These are phyloP conservation scores for Thozetella sp. DNA, from an alignment of 495 filamentous ascomycete species.

Conservation along the genomic window DNA sequence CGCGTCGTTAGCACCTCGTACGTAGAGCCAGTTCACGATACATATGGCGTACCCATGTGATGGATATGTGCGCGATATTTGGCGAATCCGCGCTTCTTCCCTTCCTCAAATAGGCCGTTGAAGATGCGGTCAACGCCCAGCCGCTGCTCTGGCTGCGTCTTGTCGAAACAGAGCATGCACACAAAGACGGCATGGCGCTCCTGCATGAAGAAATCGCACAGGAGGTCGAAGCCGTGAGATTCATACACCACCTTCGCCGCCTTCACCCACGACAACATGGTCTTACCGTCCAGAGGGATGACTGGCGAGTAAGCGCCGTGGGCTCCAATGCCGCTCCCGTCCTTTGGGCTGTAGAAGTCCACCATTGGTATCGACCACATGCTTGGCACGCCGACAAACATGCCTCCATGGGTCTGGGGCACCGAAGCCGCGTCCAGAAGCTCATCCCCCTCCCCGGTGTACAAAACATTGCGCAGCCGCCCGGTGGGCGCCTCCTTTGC, in stretches of 20 bases:
- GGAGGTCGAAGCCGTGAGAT: constrained; percentile 27
- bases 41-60: constrained; percentile 24
- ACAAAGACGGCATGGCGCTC: constrained; percentile 30
- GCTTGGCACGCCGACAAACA: constrained; percentile 27
- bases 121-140: constrained; percentile 15
- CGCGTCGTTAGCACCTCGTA: constrained; percentile 4
- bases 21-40: not conserved
- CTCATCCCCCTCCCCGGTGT: constrained; percentile 26
- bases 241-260: constrained; percentile 24
- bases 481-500: constrained; percentile 29
- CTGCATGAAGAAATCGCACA: constrained; percentile 34
- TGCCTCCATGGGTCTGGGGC: constrained; percentile 20
- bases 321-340: constrained; percentile 22
- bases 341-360: constrained; percentile 24
- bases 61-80: constrained; percentile 33
- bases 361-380: constrained; percentile 36
- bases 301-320: constrained; percentile 33
- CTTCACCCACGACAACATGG: constrained; percentile 23
- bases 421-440: constrained; percentile 31
- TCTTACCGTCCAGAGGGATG: constrained; percentile 28
- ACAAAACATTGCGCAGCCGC: constrained; percentile 26
- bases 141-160: constrained; percentile 27
- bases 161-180: constrained; percentile 32
- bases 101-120: constrained; percentile 24
- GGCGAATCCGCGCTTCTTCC: constrained; percentile 22